Conservation (phyloP, 768 basidiomycete genomes). For the Cubamyces lactineus region DNA sequence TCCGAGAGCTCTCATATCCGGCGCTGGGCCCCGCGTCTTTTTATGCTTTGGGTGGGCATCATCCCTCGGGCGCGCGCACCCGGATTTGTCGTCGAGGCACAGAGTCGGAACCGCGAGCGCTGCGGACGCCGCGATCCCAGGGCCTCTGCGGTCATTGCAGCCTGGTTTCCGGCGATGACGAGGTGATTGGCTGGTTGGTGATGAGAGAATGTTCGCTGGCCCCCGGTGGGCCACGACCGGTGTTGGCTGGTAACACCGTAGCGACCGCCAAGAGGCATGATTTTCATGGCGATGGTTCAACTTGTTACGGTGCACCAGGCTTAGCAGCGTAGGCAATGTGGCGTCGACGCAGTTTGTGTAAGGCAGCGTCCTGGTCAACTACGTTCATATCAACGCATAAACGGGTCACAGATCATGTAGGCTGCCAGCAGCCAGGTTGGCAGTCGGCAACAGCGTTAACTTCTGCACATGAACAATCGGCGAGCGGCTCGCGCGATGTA, state of each 20-base stretch:
- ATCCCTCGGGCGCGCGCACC: neutral
- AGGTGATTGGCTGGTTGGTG: constrained; percentile 8
- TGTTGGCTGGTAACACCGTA: neutral
- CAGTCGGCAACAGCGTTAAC: too few species aligned
- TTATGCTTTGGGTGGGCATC: neutral
- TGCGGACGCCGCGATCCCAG: neutral
- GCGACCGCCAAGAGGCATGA: neutral
- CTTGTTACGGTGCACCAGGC: too few species aligned
- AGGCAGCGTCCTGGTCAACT: neutral
- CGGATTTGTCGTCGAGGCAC: neutral
- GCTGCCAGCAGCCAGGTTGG: too few species aligned
- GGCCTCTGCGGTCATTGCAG: constrained; percentile 11
- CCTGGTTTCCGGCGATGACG: constrained; percentile 13
- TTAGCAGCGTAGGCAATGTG: too few species aligned
- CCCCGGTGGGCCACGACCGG: neutral
- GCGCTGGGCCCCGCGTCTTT: neutral
- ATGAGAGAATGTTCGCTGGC: too few species aligned
- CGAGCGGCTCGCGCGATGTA: neutral
- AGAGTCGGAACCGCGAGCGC: neutral
- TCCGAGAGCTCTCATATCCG: neutral
- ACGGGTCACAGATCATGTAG: too few species aligned
- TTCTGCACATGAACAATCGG: neutral
- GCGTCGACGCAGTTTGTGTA: neutral
- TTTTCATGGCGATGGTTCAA: neutral
- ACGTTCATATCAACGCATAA: too few species aligned